Base-by-base conservation (phyloP, 2,329 filamentous ascomycete genomes). In the Albophoma yamanashiensis region DNA sequence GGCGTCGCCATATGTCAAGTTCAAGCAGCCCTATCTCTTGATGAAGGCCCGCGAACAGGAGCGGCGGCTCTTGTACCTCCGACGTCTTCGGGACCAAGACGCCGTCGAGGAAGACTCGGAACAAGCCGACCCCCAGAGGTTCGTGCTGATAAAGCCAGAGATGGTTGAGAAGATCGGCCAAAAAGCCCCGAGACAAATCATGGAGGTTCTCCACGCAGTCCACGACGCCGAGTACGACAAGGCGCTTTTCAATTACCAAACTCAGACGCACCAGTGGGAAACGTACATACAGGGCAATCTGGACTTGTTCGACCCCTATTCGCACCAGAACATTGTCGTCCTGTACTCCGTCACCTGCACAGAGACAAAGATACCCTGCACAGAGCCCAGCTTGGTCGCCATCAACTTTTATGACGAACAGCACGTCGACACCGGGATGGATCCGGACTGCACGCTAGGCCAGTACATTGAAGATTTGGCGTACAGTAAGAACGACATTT, bases 221-320 rank as follows among this genome's bases (percentile, higher is more conserved):
- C 92, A 97, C 72, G 91, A 97, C 70, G 92, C 92, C 2, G 94
- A 99, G 72, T 97, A 97, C 67, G 92, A 99, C 71, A 96, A 94
- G 73, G 92, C 93, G 1, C 76, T 95, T 40, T 91, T 97, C 74
- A 92, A 92, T 67, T 99, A 97, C 70, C 85, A 92, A 71, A 97
- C 91, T 0, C 93, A 97, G 70, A 96, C 92, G 60, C 85, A 91
- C 38, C 92, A 97, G 66, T 99, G 94, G 94, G 94, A 99, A 70
- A 90, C 91, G 36, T 96, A 96, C 68, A 88, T 97, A 27, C 87
- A 93, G 57, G 91, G 91, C 17, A 95, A 94, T 65, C 79, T 89
- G 39, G 89, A 95, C 68, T 81, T 97, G 1, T 99, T 97, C 67
- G 92, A 99, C 69, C 94, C 95, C 0, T 94, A 92, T 69, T 89